Conservation (phyloP, 2,329 filamentous ascomycete species). For the Parafenestella ontariensis region DNA sequence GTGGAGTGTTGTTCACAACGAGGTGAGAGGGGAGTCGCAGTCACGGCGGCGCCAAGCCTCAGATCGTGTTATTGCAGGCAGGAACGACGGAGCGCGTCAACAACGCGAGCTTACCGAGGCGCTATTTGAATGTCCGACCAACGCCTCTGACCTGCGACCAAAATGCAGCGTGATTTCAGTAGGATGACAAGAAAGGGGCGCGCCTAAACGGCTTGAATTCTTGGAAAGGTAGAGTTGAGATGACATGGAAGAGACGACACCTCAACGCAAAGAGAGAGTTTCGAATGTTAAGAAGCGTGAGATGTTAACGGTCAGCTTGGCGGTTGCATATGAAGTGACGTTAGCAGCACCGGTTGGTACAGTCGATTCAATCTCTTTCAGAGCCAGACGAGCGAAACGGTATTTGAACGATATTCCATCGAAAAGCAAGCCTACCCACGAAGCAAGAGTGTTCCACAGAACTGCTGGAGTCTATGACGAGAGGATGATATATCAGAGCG, state of each 20-base stretch:
- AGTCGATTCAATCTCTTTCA: too few relatives aligned
- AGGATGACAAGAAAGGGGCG: too few relatives aligned
- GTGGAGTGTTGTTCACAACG: neutral
- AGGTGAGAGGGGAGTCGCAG: constrained; percentile 4
- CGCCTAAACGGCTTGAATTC: too few relatives aligned
- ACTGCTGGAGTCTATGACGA: too few relatives aligned
- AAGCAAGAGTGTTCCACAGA: neutral
- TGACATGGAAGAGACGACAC: neutral
- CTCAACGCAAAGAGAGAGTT: neutral
- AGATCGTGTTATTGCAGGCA: neutral
- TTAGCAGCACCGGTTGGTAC: too few relatives aligned
- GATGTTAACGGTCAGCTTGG: neutral
- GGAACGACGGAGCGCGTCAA: neutral
- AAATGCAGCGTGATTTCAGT: too few relatives aligned
- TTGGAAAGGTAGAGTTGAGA: neutral
- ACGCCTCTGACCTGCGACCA: too few relatives aligned
- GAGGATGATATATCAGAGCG: too few relatives aligned
- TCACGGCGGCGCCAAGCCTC: constrained; percentile 11
- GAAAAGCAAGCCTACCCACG: neutral
- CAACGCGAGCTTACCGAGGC: neutral
- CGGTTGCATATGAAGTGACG: neutral
- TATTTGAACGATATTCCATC: neutral
- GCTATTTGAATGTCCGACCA: neutral
- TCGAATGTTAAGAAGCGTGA: neutral
- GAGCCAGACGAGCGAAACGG: too few relatives aligned